A percentile compares a stretch with the other conserved stretches of the same genome.
phyloP scores from a whole-genome alignment of 2,329 filamentous ascomycete species.

The Parastagonospora nodorum region DNA sequence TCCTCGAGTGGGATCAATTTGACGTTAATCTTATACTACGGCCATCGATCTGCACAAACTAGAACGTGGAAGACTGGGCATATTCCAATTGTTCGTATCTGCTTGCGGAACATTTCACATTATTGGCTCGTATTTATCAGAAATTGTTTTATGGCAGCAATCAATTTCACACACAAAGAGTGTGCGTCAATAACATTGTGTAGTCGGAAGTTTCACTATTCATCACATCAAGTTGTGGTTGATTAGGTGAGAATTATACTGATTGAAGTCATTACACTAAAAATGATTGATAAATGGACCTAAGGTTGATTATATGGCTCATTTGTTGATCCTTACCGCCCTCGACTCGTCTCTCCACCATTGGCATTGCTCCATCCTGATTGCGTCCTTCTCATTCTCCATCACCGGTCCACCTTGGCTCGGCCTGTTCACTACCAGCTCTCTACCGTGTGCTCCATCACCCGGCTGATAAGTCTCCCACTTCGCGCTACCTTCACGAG shows the following conservation, averaged over 20 bases:
- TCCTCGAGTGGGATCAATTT: background rate
- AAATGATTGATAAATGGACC: no score
- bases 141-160: no score
- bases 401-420: slow-evolving; percentile 27
- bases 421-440: slow-evolving; percentile 31
- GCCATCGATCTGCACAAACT: no score
- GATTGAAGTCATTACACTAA: no score
- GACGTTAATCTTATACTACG: background rate
- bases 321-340: slow-evolving; percentile 40
- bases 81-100: no score
- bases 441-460: slow-evolving; percentile 1
- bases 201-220: no score
- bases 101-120: no score
- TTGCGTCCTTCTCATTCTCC: slow-evolving; percentile 31
- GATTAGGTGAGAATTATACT: background rate
- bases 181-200: no score
- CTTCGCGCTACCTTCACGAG: slow-evolving; percentile 20
- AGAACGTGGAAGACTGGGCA: no score
- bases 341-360: slow-evolving; percentile 42
- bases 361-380: slow-evolving; percentile 35
- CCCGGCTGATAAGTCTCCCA: slow-evolving; percentile 37
- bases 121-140: no score
- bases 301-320: background rate
- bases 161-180: no score
- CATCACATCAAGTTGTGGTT: background rate